Conservation (phyloP, 768 basidiomycete genomes). For the Coprinopsis strossmayeri region DNA sequence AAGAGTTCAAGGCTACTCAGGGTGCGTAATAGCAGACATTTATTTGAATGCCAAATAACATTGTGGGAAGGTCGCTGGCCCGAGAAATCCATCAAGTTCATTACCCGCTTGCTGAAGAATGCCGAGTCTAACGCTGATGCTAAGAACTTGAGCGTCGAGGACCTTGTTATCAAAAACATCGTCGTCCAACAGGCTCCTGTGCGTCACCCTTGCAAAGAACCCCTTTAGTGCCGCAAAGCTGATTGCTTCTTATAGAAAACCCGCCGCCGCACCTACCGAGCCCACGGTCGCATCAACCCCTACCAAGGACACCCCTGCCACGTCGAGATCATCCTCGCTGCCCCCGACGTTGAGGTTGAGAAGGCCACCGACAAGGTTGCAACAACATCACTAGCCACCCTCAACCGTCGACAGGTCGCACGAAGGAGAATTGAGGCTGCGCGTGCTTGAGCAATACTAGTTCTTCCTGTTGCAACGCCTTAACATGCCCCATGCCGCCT, state of each 20-base stretch:
- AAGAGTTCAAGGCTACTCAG: slow-evolving; percentile 95
- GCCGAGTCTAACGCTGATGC: slow-evolving; percentile 98
- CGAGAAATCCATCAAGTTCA: slow-evolving; percentile 96
- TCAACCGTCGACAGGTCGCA: slow-evolving; percentile 84
- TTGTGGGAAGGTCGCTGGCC: slow-evolving; percentile 88
- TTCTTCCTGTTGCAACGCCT: slow-evolving; percentile 12
- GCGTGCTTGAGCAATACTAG: slow-evolving; percentile 37
- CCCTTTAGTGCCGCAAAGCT: too few relatives aligned
- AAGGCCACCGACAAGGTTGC: slow-evolving; percentile 81
- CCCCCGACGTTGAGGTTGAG: slow-evolving; percentile 78
- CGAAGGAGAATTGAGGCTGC: slow-evolving; percentile 84
- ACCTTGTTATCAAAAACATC: slow-evolving; percentile 92
- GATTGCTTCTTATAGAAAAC: too few relatives aligned
- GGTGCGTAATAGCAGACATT: slow-evolving; percentile 44
- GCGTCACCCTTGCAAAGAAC: slow-evolving; percentile 29
- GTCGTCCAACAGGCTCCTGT: slow-evolving; percentile 98
- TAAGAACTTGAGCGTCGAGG: slow-evolving; percentile 91
- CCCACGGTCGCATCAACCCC: slow-evolving; percentile 96
- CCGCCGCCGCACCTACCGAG: slow-evolving; percentile 98
- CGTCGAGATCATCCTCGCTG: slow-evolving; percentile 88
- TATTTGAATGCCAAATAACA: background rate
- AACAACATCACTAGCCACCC: slow-evolving; percentile 45
- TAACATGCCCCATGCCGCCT: slow-evolving; percentile 11
- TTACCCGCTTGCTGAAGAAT: slow-evolving; percentile 93
- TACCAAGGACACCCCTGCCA: slow-evolving; percentile 98